These are phyloP conservation scores for Sequoiadendron giganteum DNA, from an alignment of 75 land plant species.

Conservation along the genomic window DNA sequence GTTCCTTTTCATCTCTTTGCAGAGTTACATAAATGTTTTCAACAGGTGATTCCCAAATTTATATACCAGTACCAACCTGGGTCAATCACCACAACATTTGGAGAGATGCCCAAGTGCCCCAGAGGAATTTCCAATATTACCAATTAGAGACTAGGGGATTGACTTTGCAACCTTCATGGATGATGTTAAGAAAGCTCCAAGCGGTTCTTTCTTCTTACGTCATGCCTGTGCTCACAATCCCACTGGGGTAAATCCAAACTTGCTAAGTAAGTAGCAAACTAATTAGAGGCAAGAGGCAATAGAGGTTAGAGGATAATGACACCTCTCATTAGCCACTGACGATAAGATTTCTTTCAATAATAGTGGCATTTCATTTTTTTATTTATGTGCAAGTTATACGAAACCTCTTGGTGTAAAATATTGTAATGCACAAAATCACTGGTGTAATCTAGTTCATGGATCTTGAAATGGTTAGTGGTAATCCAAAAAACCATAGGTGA, in stretches of 20 bases:
- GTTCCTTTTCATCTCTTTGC: conserved; percentile 94
- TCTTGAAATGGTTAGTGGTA: too few species aligned
- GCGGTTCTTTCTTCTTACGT: conserved; percentile 80
- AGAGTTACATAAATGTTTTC: conserved; percentile 83
- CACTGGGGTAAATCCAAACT: conserved; percentile 86
- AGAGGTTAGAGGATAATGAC: too few species aligned
- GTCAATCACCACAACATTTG: conserved; percentile 92
- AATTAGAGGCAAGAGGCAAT: too few species aligned
- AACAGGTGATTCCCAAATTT: conserved; percentile 72
- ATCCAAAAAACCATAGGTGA: too few species aligned
- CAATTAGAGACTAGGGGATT: conserved; percentile 75
- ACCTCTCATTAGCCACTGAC: too few species aligned
- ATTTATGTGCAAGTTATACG: too few species aligned
- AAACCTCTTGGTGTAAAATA: too few species aligned
- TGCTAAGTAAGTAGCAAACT: too few species aligned
- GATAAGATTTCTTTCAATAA: too few species aligned
- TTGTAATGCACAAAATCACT: too few species aligned
- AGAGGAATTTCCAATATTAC: conserved; percentile 77
- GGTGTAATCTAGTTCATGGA: too few species aligned
- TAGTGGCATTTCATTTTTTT: too few species aligned
- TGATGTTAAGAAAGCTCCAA: conserved; percentile 94
- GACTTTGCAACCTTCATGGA: conserved; percentile 85
- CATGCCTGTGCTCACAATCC: conserved; percentile 99
- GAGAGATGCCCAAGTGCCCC: conserved; percentile 87
- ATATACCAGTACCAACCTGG: conserved; percentile 93